Conservation (phyloP, 495 filamentous ascomycete species). For the Penicillium waksmanii region DNA sequence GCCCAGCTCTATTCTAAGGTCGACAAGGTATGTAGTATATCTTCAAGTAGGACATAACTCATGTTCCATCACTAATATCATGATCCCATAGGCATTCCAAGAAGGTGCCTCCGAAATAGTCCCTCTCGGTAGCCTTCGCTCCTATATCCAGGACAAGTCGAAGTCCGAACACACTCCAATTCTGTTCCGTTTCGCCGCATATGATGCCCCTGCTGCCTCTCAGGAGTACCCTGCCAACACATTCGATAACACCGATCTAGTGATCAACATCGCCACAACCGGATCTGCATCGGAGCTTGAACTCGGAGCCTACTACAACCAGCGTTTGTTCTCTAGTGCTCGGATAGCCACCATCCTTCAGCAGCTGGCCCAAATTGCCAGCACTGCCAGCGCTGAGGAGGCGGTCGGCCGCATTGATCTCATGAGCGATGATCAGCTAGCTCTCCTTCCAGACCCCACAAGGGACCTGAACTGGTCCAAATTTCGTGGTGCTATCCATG, state of each 20-base stretch:
- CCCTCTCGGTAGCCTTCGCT: conserved; percentile 47
- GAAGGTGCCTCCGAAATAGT: conserved; percentile 52
- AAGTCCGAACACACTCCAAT: conserved; percentile 45
- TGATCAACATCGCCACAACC: conserved; percentile 46
- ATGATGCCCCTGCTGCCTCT: conserved; percentile 51
- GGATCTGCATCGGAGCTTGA: conserved; percentile 35
- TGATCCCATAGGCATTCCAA: conserved; percentile 35
- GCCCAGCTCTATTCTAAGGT: conserved; percentile 47
- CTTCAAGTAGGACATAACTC: neutral
- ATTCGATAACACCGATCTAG: conserved; percentile 51
- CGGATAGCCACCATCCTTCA: conserved; percentile 50
- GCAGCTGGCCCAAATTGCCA: conserved; percentile 48
- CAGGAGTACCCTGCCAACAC: conserved; percentile 51
- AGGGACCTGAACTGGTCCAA: conserved; percentile 79
- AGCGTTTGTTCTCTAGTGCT: conserved; percentile 53
- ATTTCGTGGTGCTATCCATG: conserved; percentile 80
- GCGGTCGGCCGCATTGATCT: conserved; percentile 52
- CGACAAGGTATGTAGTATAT: conserved; percentile 43
- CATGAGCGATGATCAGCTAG: conserved; percentile 48
- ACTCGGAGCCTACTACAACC: conserved; percentile 54
- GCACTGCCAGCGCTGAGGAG: conserved; percentile 49
- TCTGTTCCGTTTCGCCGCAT: conserved; percentile 54
- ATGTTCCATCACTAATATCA: neutral
- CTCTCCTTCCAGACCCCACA: conserved; percentile 73
- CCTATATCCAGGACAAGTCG: conserved; percentile 51